Evolutionary conservation across 78 protist genomes (phyloP).

Genomic region (Speleostelium caveatum): DNA sequence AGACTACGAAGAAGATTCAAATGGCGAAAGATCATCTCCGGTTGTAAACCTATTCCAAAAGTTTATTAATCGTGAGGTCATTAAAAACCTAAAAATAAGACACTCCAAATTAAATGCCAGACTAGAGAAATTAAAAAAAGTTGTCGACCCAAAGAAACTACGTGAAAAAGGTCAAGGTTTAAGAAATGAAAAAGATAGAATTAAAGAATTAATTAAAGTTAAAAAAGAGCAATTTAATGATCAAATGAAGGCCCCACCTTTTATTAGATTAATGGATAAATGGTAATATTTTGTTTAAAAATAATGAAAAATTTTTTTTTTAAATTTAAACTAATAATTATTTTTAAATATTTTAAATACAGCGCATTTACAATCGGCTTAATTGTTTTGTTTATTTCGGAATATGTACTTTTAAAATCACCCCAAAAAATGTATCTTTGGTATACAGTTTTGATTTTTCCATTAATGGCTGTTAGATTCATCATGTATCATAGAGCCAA

Average conservation of each 20-base stretch:
- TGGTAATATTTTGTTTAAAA: conserved; percentile 11
- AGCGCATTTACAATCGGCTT: conserved; percentile 79
- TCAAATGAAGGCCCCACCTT: conserved; percentile 80
- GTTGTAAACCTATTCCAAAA: conserved; percentile 52
- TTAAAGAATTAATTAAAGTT: conserved; percentile 45
- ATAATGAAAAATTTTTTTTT: too few species aligned
- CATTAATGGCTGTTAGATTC: conserved; percentile 71
- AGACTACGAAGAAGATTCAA: neutral
- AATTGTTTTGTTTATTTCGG: conserved; percentile 61
- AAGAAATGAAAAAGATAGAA: conserved; percentile 61
- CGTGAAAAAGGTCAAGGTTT: conserved; percentile 39
- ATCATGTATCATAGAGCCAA: conserved; percentile 76
- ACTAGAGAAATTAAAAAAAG: conserved; percentile 37
- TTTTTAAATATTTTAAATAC: neutral
- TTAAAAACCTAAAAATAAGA: conserved; percentile 50
- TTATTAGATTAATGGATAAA: conserved; percentile 72
- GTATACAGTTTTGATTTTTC: conserved; percentile 72
- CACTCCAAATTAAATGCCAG: conserved; percentile 22
- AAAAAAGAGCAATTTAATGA: conserved; percentile 69
- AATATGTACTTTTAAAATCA: conserved; percentile 56
- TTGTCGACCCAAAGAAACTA: conserved; percentile 34
- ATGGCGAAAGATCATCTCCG: conserved; percentile 14
- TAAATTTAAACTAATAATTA: too few species aligned
- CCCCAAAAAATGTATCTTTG: conserved; percentile 67
- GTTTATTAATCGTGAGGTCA: conserved; percentile 65